These are phyloP conservation scores for Starmerella vitae DNA, from an alignment of 805 yeast genomes.

Conservation along the genomic window DNA sequence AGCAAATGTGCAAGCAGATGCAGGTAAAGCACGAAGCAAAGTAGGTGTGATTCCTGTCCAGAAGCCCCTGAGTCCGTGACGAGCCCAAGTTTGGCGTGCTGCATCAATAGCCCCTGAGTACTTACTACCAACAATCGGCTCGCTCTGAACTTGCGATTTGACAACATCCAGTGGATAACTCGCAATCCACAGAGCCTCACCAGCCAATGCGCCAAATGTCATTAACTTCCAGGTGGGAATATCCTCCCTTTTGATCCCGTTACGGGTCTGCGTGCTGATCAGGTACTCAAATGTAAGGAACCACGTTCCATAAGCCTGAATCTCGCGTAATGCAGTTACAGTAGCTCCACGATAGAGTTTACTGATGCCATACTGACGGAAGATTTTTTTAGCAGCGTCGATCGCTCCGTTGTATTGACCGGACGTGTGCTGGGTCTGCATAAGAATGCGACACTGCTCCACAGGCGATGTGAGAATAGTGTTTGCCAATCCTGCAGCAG, in stretches of 20 bases:
- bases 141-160: conserved; percentile 46
- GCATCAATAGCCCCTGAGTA: conserved; percentile 34
- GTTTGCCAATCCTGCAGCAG: conserved; percentile 53
- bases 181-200: conserved; percentile 59
- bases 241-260: conserved; percentile 30
- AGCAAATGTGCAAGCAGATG: conserved; percentile 68
- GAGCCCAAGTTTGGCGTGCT: conserved; percentile 32
- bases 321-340: conserved; percentile 44
- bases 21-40: conserved; percentile 46
- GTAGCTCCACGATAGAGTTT: conserved; percentile 45
- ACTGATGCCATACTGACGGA: conserved; percentile 30
- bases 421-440: conserved; percentile 37
- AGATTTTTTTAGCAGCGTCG: conserved; percentile 35
- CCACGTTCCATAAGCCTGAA: conserved; percentile 70
- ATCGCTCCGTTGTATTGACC: conserved; percentile 32
- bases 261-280: conserved; percentile 26
- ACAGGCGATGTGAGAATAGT: conserved; percentile 51
- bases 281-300: conserved; percentile 49
- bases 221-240: conserved; percentile 44
- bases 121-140: conserved; percentile 28
- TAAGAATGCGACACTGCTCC: conserved; percentile 49
- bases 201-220: conserved; percentile 49
- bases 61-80: conserved; percentile 37
- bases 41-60: conserved; percentile 48
- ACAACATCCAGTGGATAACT: conserved; percentile 56